Evolutionary conservation across 2,329 filamentous ascomycete species (phyloP), one percentile per base, ranked within the genome.

Genomic region (Arachnopeziza araneosa): DNA sequence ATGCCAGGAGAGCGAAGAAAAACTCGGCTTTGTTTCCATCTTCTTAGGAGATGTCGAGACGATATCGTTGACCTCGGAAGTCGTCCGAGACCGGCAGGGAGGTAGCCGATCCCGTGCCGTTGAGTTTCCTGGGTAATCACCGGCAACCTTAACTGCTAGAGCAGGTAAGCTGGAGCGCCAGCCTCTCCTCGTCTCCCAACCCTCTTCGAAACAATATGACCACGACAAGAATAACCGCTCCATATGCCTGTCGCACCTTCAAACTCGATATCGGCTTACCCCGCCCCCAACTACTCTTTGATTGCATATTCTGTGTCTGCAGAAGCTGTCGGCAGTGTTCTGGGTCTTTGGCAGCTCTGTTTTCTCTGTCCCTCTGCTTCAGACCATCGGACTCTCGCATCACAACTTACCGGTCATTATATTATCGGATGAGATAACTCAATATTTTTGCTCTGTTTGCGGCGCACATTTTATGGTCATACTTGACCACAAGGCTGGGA

Each of bases 361-460:
- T 59, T 71, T 78, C 24, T 64, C 68, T 12, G 68, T 82, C 22
- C 73, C 75, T 10, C 57, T 69, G n/a, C 14, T 14, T 23, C 66
- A 67, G 24, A 74, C 57, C 14, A 30, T 67, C 50, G 57, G 66
- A 19, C 59, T 75, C 26, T 52, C 70, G 1, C 64, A 69, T 1
- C 64, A 78, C 26, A 66, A 69, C 6, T 72, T 82, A 3, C 75
- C 70, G 6, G 62, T 72, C 54, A 83, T 81, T 65, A 66, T 70
- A 19, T 76, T 78, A 58, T 78, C 79, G 1, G 65, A 74, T 12
- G 65, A 70, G 12, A 63, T 78, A 36, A 76, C 69, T 48, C 74
- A 76, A 21, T 81, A 77, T 65, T 80, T 81, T 67, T 84, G 81
- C 68, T 69, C 69, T 19, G 78, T 70, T 22, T 84, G 81, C 63